Conservation (phyloP, 441 rosid genomes). For the Populus hybrid region DNA sequence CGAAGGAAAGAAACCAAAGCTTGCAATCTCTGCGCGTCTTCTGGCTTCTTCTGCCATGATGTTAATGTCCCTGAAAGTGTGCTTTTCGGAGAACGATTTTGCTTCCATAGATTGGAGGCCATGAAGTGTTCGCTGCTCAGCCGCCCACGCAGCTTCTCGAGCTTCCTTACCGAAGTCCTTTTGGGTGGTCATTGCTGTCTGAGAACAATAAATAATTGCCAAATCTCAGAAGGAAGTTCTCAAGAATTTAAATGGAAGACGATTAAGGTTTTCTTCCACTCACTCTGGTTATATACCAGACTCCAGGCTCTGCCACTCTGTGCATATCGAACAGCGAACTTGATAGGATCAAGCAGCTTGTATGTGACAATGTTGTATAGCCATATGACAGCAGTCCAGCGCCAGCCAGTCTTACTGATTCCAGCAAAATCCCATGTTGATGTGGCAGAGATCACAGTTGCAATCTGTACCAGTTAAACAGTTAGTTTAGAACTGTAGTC, state of each 20-base stretch:
- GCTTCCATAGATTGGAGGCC: constrained; percentile 73
- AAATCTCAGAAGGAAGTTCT: not conserved
- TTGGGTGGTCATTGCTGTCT: constrained; percentile 86
- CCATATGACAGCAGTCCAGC: constrained; percentile 90
- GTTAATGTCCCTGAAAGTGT: constrained; percentile 69
- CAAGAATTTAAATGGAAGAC: not conserved
- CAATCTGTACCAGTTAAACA: constrained; percentile 39
- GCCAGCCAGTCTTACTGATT: constrained; percentile 69
- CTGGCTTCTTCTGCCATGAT: constrained; percentile 92
- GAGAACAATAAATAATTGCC: not conserved
- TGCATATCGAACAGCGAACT: constrained; percentile 73
- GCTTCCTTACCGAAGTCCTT: constrained; percentile 89
- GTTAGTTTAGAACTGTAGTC: not conserved
- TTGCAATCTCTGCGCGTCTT: constrained; percentile 90
- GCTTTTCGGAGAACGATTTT: constrained; percentile 41
- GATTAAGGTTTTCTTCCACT: constrained; percentile 32
- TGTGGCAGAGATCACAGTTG: constrained; percentile 63
- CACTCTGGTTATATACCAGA: constrained; percentile 57
- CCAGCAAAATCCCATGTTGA: constrained; percentile 74
- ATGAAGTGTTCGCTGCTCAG: constrained; percentile 77
- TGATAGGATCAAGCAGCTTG: constrained; percentile 66
- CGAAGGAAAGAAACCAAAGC: constrained; percentile 33
- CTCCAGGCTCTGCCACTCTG: constrained; percentile 85
- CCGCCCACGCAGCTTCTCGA: constrained; percentile 94
- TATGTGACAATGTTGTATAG: constrained; percentile 67